Percentiles rank a stretch among this genome's conserved stretches.
Evolutionary conservation across 2,329 filamentous ascomycete genomes (phyloP).

Genomic region (Colletotrichum sp.): DNA sequence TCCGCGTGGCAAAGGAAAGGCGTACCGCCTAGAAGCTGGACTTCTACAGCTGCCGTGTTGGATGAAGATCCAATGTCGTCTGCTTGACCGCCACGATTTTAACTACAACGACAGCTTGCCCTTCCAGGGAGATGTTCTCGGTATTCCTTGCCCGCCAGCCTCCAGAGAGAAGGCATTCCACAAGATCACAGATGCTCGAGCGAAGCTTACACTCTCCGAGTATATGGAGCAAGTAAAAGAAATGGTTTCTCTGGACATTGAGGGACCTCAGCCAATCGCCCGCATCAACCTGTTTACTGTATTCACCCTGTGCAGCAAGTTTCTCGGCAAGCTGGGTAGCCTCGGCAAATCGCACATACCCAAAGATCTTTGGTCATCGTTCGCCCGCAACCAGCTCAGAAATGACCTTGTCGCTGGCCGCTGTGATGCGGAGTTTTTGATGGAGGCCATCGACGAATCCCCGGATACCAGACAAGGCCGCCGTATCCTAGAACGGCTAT

Average conservation of each 20-base stretch:
- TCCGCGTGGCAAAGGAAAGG: background rate
- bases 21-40: background rate
- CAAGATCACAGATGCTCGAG: background rate
- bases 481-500: too few relatives aligned
- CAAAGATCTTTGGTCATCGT: background rate
- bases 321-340: background rate
- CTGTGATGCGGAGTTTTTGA: background rate
- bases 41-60: background rate
- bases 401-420: background rate
- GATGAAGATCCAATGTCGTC: too few relatives aligned
- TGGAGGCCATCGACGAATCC: background rate
- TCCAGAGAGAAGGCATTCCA: background rate
- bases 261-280: background rate
- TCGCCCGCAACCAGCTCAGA: background rate
- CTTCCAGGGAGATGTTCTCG: background rate
- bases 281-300: background rate
- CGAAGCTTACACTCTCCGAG: background rate
- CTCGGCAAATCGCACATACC: background rate
- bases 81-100: too few relatives aligned
- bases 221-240: background rate
- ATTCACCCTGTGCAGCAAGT: background rate
- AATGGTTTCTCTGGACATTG: accelerated
- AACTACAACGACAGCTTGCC: too few relatives aligned
- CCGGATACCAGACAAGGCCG: too few relatives aligned
- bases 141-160: too few relatives aligned